These are phyloP conservation scores for Fusarium buharicum DNA, from an alignment of 2,329 filamentous ascomycete species.

Conservation along the genomic window DNA sequence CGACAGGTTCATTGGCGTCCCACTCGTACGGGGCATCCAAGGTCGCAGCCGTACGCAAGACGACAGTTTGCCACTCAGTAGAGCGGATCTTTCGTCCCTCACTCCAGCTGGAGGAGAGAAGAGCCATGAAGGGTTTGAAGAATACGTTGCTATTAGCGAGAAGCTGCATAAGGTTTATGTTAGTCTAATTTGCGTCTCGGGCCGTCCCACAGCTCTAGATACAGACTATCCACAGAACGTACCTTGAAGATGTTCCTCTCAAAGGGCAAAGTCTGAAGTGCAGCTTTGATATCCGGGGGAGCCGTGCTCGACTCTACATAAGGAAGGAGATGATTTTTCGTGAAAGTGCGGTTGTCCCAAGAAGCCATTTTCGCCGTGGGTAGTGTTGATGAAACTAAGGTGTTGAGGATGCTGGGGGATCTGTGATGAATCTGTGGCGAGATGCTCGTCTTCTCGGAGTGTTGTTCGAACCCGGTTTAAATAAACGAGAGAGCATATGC, in stretches of 20 bases:
- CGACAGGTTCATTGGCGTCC: constrained; percentile 22
- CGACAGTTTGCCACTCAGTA: constrained; percentile 15
- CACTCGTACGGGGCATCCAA: constrained; percentile 18
- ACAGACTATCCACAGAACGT: not conserved
- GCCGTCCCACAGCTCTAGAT: not conserved
- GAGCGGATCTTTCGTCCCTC: constrained; percentile 15
- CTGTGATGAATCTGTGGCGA: not conserved
- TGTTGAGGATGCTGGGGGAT: not conserved
- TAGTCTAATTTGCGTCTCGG: not conserved
- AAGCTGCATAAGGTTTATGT: not conserved
- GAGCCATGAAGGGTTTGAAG: constrained; percentile 21
- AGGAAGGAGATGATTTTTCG: constrained; percentile 17
- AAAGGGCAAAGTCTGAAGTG: constrained; percentile 16
- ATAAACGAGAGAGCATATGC: not conserved
- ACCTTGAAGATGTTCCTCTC: constrained; percentile 28
- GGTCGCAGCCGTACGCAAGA: constrained; percentile 7
- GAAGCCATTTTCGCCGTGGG: constrained; percentile 1
- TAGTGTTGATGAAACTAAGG: not conserved
- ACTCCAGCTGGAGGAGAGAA: constrained; percentile 14
- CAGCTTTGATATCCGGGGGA: constrained; percentile 10
- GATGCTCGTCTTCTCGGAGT: not conserved
- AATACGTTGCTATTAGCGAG: constrained; percentile 8
- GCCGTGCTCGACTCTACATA: constrained; percentile 14
- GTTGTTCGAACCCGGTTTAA: not conserved
- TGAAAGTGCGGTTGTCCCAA: constrained; percentile 8